Evolutionary conservation across 2,329 filamentous ascomycete species (phyloP).

Genomic region (Fusarium armeniacum): DNA sequence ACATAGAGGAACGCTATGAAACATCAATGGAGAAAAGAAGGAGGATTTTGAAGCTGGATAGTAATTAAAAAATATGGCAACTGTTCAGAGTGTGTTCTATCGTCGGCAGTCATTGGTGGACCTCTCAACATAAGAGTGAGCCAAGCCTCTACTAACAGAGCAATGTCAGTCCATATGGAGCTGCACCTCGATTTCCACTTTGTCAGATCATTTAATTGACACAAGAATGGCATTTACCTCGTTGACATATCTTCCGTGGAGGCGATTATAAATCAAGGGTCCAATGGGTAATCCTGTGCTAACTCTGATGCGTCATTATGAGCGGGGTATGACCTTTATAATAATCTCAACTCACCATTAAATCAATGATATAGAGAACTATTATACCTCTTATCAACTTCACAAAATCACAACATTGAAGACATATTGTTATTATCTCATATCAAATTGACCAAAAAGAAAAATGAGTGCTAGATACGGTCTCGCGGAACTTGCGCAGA

Average conservation of each 20-base stretch:
- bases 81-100: neutral
- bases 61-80: neutral
- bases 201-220: neutral
- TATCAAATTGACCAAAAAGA: neutral
- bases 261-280: conserved; percentile 40
- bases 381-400: neutral
- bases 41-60: neutral
- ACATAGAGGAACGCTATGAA: neutral
- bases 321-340: conserved; percentile 33
- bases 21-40: neutral
- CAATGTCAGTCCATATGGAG: neutral
- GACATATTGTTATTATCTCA: neutral
- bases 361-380: neutral
- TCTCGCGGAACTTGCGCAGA: conserved; percentile 23
- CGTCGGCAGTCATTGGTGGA: neutral
- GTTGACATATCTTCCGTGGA: neutral
- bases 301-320: conserved; percentile 37
- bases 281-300: neutral
- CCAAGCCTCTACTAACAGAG: neutral
- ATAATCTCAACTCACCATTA: neutral
- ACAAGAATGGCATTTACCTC: neutral
- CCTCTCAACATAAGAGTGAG: neutral
- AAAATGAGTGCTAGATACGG: neutral
- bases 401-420: neutral
- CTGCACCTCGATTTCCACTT: neutral